phyloP scores from a whole-genome alignment of 805 yeast genomes.

The Monosporozyma servazzii region DNA sequence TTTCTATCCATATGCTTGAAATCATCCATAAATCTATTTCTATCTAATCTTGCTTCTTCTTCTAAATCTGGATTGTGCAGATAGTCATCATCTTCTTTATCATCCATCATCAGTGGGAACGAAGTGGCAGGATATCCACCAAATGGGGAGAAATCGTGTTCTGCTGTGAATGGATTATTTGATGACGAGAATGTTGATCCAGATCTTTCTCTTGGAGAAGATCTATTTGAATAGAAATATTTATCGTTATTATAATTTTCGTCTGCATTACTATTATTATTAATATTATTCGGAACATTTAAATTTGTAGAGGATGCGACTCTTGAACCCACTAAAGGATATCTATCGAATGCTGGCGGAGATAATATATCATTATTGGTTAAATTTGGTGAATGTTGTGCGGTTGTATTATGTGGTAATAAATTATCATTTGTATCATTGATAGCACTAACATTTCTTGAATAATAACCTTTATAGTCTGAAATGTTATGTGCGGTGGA shows the following conservation, averaged over 20 bases:
- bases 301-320: constrained; percentile 41
- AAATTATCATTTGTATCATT: background rate
- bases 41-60: constrained; percentile 78
- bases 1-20: constrained; percentile 56
- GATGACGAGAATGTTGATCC: constrained; percentile 19
- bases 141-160: constrained; percentile 75
- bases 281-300: background rate
- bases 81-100: constrained; percentile 91
- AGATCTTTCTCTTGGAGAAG: constrained; percentile 12
- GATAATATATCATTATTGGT: constrained; percentile 23
- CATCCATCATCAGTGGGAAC: constrained; percentile 85
- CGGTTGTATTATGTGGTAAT: constrained; percentile 5
- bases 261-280: background rate
- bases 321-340: constrained; percentile 54
- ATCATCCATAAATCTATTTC: constrained; percentile 55
- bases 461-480: constrained; percentile 25
- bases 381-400: constrained; percentile 8
- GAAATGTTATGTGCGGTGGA: constrained; percentile 1
- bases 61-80: constrained; percentile 94
- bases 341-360: constrained; percentile 58
- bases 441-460: constrained; percentile 11
- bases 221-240: constrained; percentile 15
- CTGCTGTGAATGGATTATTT: constrained; percentile 22
- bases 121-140: constrained; percentile 97
- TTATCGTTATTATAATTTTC: constrained; percentile 1